Evolutionary conservation across 2,329 filamentous ascomycete genomes (phyloP).

Genomic region (Ophiostoma sp.): DNA sequence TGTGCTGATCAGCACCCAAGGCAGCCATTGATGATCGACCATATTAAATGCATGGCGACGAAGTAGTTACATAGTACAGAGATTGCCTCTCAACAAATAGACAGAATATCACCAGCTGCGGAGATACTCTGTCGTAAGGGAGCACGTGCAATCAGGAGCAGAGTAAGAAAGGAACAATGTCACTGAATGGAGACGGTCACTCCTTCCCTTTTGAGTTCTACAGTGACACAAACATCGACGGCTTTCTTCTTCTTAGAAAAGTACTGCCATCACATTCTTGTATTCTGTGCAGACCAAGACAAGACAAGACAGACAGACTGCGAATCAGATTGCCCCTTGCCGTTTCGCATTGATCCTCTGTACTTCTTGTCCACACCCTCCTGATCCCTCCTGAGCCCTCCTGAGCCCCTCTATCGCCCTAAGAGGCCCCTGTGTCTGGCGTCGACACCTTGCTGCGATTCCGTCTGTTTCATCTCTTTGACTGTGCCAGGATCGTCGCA

Average conservation of each 20-base stretch:
- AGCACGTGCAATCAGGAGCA: not conserved
- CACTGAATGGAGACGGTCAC: not conserved
- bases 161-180: not conserved
- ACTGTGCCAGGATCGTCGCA: conserved; percentile 19
- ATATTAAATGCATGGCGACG: not conserved
- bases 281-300: not conserved
- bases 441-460: conserved; percentile 16
- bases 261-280: not conserved
- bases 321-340: conserved; percentile 5
- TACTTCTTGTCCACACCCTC: conserved; percentile 11
- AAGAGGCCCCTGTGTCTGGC: conserved; percentile 22
- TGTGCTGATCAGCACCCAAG: not conserved
- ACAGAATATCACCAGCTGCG: not conserved
- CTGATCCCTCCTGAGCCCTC: conserved; percentile 16
- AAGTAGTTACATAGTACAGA: too few relatives aligned
- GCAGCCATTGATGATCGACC: not conserved
- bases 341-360: not conserved
- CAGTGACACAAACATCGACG: too few relatives aligned
- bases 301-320: too few relatives aligned
- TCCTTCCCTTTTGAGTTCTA: not conserved
- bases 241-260: too few relatives aligned
- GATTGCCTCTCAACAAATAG: too few relatives aligned
- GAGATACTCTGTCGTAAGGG: conserved; percentile 6
- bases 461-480: conserved; percentile 20
- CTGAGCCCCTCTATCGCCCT: conserved; percentile 13